A percentile compares a stretch with the other conserved stretches of the same genome.
Conservation (phyloP, 106 monocot genomes). For the Acanthochlamys bracteata region DNA sequence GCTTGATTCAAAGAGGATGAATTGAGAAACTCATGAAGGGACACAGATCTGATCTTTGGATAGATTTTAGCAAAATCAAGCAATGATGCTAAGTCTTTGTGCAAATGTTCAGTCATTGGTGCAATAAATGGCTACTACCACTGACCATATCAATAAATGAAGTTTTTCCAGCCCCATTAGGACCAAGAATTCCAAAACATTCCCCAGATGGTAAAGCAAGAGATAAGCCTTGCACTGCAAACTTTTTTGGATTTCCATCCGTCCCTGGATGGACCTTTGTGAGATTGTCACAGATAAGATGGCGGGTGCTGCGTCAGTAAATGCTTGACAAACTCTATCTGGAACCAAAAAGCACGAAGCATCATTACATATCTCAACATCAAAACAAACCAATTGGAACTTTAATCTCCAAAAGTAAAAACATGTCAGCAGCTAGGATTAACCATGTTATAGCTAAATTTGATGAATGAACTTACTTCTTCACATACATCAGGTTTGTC, state of each 20-base stretch:
- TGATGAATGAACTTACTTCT: constrained; percentile 20
- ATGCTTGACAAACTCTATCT: constrained; percentile 65
- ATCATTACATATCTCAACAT: no score
- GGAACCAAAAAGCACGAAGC: constrained; percentile 10
- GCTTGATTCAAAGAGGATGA: no score
- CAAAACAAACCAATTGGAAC: background rate
- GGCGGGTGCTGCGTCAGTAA: no score
- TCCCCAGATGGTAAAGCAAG: constrained; percentile 72
- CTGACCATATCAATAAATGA: constrained; percentile 80
- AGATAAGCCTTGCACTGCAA: constrained; percentile 74
- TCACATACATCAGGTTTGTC: constrained; percentile 30
- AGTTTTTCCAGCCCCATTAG: constrained; percentile 92
- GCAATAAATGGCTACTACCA: background rate
- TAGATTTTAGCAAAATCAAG: no score
- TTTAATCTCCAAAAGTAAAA: background rate
- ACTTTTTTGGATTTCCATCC: constrained; percentile 75
- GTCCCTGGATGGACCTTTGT: constrained; percentile 60
- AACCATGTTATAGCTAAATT: background rate
- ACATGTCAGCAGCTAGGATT: background rate
- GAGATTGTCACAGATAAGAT: constrained; percentile 68
- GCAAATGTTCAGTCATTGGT: no score
- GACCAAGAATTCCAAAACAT: constrained; percentile 93
- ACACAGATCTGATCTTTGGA: no score
- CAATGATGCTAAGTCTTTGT: no score
- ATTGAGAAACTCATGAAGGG: no score